phyloP scores from a whole-genome alignment of 2,329 filamentous ascomycete species.

The Sporothrix variecibatus region DNA sequence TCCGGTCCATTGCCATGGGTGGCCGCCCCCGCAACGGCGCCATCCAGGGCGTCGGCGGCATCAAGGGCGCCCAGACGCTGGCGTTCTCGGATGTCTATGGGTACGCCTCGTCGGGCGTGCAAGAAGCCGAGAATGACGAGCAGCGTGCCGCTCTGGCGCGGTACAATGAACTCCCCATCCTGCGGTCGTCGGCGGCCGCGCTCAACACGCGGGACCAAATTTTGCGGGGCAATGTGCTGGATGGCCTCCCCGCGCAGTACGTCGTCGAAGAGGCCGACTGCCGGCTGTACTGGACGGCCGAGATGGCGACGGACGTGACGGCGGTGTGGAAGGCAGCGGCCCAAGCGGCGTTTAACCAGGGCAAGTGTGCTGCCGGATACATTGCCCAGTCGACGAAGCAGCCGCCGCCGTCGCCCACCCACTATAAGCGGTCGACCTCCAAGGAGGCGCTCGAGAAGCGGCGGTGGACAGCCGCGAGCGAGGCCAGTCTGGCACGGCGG shows the following conservation, averaged over 20 bases:
- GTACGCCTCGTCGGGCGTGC: constrained; percentile 24
- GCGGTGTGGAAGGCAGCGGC: constrained; percentile 51
- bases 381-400: constrained; percentile 19
- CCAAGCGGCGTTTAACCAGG: constrained; percentile 39
- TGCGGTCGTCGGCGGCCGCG: constrained; percentile 26
- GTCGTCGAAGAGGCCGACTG: constrained; percentile 53
- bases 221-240: constrained; percentile 38
- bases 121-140: constrained; percentile 25
- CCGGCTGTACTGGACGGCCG: constrained; percentile 53
- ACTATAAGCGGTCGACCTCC: not conserved
- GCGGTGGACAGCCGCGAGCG: not conserved
- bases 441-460: not conserved
- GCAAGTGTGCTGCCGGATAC: constrained; percentile 25
- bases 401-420: not conserved
- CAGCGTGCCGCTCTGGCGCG: constrained; percentile 24
- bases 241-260: constrained; percentile 51
- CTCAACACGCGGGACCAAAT: constrained; percentile 48
- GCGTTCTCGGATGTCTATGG: constrained; percentile 29
- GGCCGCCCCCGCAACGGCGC: constrained; percentile 56
- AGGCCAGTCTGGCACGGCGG: constrained; percentile 17
- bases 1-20: constrained; percentile 61
- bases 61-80: constrained; percentile 52
- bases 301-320: constrained; percentile 49
- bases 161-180: constrained; percentile 24
- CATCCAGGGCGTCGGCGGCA: constrained; percentile 67